Conservation (phyloP, 495 filamentous ascomycete species). For the Clohesyomyces aquaticus region DNA sequence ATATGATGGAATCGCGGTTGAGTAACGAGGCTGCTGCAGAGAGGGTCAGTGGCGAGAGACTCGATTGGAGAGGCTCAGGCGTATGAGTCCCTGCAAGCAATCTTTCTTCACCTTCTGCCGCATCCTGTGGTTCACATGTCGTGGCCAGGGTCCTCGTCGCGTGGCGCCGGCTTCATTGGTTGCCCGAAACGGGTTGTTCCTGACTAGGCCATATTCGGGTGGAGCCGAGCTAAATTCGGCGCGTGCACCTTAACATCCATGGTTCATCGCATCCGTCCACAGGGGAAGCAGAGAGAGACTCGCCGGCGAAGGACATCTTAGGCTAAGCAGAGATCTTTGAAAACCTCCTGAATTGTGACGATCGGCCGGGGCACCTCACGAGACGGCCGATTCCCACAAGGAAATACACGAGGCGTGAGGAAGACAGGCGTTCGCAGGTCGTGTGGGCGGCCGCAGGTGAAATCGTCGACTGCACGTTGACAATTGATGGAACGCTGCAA, state of each 20-base stretch:
- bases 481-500: background rate
- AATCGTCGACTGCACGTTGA: background rate
- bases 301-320: background rate
- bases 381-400: background rate
- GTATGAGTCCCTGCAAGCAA: background rate
- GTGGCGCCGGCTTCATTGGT: background rate
- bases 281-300: background rate
- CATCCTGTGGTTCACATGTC: background rate
- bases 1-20: too few species aligned
- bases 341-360: conserved; percentile 3
- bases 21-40: too few species aligned
- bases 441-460: background rate
- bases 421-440: background rate
- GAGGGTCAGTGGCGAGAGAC: background rate
- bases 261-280: background rate
- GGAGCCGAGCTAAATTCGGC: background rate
- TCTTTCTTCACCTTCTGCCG: background rate
- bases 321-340: background rate
- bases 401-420: background rate
- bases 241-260: background rate
- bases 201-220: background rate
- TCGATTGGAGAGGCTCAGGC: background rate
- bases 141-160: background rate
- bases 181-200: background rate
- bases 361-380: background rate